phyloP scores from a whole-genome alignment of 1,139 yeast species.

The Maudiozyma humilis region DNA sequence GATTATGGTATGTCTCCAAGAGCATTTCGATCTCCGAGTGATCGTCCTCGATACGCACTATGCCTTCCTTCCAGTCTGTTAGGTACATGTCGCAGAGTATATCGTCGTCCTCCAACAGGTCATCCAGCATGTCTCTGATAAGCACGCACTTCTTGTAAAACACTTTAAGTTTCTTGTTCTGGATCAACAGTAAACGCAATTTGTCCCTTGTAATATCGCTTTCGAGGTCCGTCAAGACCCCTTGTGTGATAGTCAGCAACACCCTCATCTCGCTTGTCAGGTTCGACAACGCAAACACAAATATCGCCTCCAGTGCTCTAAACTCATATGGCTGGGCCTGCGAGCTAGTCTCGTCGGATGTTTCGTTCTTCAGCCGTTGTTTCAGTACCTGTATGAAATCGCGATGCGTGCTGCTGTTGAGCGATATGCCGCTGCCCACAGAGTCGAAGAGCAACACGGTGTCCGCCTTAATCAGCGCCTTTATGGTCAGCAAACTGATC shows the following conservation, averaged over 20 bases:
- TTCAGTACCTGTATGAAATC: constrained; percentile 26
- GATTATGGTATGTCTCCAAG: constrained; percentile 65
- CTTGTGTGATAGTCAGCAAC: constrained; percentile 66
- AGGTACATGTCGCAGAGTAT: constrained; percentile 63
- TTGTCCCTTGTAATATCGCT: constrained; percentile 77
- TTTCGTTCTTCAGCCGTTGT: constrained; percentile 20
- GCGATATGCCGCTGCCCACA: constrained; percentile 22
- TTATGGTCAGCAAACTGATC: constrained; percentile 57
- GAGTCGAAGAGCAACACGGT: constrained; percentile 59
- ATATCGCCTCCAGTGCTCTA: constrained; percentile 79
- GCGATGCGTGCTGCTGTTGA: constrained; percentile 29
- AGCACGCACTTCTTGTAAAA: constrained; percentile 78
- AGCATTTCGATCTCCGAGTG: constrained; percentile 68
- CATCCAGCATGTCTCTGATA: constrained; percentile 80
- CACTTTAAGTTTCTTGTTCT: constrained; percentile 70
- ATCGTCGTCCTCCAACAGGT: constrained; percentile 77
- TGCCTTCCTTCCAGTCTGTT: constrained; percentile 35
- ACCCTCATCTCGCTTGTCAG: constrained; percentile 78
- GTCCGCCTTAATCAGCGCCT: constrained; percentile 60
- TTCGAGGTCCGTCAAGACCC: constrained; percentile 73
- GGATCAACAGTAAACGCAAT: constrained; percentile 68
- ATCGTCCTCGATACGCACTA: constrained; percentile 31
- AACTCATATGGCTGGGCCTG: constrained; percentile 55
- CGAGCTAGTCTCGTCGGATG: constrained; percentile 22
- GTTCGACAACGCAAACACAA: constrained; percentile 75